A percentile compares a stretch with the other conserved stretches of the same genome.
phyloP scores from a whole-genome alignment of 2,329 filamentous ascomycete genomes.

The Thielaviopsis cerberus region DNA sequence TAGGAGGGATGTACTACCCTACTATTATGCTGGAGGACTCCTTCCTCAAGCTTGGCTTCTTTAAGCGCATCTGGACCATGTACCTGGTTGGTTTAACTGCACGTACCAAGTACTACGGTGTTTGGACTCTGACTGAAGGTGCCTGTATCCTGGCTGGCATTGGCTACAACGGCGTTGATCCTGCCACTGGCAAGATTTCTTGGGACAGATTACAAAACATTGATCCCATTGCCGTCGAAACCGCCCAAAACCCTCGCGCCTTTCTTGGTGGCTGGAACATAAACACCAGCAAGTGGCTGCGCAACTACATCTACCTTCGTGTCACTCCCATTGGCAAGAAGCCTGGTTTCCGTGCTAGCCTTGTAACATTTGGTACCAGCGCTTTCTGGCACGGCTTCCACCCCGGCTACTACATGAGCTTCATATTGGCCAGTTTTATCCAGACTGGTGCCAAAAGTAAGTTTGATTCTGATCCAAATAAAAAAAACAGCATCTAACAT shows the following conservation, averaged over 20 bases:
- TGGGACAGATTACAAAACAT: constrained; percentile 87
- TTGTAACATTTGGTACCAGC: constrained; percentile 86
- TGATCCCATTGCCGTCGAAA: constrained; percentile 66
- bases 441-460: constrained; percentile 88
- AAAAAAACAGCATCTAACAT: constrained; percentile 2
- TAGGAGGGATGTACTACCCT: constrained; percentile 48
- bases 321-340: constrained; percentile 93
- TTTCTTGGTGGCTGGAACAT: constrained; percentile 95
- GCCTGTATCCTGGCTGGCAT: constrained; percentile 85
- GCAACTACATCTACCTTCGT: constrained; percentile 87
- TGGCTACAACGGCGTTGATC: constrained; percentile 84
- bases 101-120: constrained; percentile 87
- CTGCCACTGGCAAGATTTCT: constrained; percentile 62
- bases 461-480: neutral
- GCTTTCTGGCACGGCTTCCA: constrained; percentile 98
- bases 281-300: constrained; percentile 92
- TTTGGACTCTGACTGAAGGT: constrained; percentile 85
- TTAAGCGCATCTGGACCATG: constrained; percentile 57
- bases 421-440: constrained; percentile 74
- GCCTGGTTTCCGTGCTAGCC: constrained; percentile 80
- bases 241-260: constrained; percentile 79
- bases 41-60: constrained; percentile 49
- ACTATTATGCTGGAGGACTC: constrained; percentile 44
- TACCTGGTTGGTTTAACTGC: constrained; percentile 70
- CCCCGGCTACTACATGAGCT: constrained; percentile 84